Evolutionary conservation across 116 monocot species (phyloP), one percentile per base, ranked within the genome.

Genomic region (Cymodocea nodosa): DNA sequence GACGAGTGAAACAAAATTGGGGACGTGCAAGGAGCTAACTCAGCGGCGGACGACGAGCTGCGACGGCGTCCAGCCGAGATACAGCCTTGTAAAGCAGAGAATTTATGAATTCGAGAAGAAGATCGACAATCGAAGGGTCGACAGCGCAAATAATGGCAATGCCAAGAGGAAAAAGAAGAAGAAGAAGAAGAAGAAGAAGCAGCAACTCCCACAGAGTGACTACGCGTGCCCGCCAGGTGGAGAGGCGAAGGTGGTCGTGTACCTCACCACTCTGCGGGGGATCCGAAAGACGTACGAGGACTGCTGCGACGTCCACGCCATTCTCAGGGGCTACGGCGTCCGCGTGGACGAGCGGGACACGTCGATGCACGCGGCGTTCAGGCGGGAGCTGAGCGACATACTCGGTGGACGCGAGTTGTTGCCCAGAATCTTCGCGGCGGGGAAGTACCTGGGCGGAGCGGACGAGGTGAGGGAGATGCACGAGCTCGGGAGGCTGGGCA

Each of bases 271-370:
- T 65, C 75, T 94, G 2, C 76, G 89, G 1, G 89, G 84, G 7
- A 76, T 94, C 12, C 56, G 94, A 14, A 81, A 77, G 69, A 94
- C 94, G 13, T 84, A 78, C 79, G 94, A 84, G 67, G 89, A 82
- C 19, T 89, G 94, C 71, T 79, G 76, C 63, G 39, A 56, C 12
- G 78, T 74, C 10, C 72, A 71, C 30, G 20, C 60, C 22, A 77
- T 94, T 13, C 70, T 94, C 24, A 78, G 63, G 56, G 84, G 80
- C 0, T 87, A 86, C 69, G 65, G 80, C 9, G 78, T 87, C 0
- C 60, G 67, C 8, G 51, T 94, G 17, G 89, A 89, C 63, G 89
- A 94, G 71, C 74, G 89, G 52, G 94, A 94, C 63, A 79, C 81
- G 3, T 94, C 89, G 16, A 84, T 94, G 89, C 72, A 94, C 63